Percentiles rank a stretch among this genome's conserved stretches.
phyloP scores from a whole-genome alignment of 176 grass and related monocot species.

The Pontederia paniculata region DNA sequence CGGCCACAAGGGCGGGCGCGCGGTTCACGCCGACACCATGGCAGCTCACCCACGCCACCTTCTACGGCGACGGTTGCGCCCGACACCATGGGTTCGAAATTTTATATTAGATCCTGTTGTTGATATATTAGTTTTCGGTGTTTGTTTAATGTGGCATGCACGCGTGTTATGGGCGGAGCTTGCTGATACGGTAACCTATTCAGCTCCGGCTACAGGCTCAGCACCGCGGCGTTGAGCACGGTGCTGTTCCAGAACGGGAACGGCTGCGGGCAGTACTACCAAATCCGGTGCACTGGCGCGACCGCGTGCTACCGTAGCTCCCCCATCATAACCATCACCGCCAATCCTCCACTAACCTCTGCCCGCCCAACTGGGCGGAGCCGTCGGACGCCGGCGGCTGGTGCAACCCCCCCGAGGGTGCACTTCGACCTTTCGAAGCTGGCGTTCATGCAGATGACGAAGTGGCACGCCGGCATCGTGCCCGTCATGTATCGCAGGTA shows the following conservation, averaged over 20 bases:
- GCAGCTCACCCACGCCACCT: constrained; percentile 35
- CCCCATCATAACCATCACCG: constrained; percentile 30
- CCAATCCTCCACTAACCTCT: constrained; percentile 66
- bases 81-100: constrained; percentile 42
- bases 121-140: background rate
- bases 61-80: constrained; percentile 57
- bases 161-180: constrained; percentile 19
- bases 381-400: constrained; percentile 42
- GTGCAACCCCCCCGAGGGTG: constrained; percentile 66
- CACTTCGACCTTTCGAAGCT: constrained; percentile 75
- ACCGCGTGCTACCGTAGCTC: constrained; percentile 26
- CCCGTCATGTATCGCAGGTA: constrained; percentile 68
- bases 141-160: background rate
- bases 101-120: background rate
- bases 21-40: constrained; percentile 15
- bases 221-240: constrained; percentile 27
- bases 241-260: constrained; percentile 18
- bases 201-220: constrained; percentile 1
- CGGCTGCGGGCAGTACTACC: constrained; percentile 37
- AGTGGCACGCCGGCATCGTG: constrained; percentile 35
- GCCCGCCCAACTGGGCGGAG: constrained; percentile 50
- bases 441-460: constrained; percentile 30
- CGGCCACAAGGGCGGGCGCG: background rate
- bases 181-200: constrained; percentile 22
- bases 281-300: constrained; percentile 40